A percentile compares a stretch with the other conserved stretches of the same genome.
These are phyloP conservation scores for Solanum sejunctum DNA, from an alignment of 257 asterid species.

Conservation along the genomic window DNA sequence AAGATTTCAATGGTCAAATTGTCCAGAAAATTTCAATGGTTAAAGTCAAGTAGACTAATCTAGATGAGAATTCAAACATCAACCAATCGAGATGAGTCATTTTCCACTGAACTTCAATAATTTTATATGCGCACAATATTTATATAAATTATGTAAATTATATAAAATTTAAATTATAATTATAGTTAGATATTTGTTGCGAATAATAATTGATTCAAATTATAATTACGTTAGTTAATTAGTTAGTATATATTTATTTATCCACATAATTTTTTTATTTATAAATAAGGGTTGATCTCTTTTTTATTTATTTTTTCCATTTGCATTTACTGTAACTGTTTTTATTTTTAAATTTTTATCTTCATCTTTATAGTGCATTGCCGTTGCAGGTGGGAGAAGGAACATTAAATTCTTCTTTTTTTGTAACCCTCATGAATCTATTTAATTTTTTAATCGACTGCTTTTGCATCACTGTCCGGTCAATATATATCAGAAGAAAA, in stretches of 20 bases:
- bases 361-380: neutral
- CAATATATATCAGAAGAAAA: too few relatives aligned
- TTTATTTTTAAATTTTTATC: neutral
- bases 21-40: neutral
- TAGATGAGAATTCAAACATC: neutral
- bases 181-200: too few relatives aligned
- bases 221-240: too few relatives aligned
- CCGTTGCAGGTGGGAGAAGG: conserved; percentile 7
- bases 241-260: too few relatives aligned
- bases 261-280: too few relatives aligned
- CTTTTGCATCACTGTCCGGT: neutral
- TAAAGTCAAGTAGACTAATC: neutral
- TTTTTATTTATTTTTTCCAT: neutral
- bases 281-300: too few relatives aligned
- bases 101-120: neutral
- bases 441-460: neutral
- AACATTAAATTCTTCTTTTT: neutral
- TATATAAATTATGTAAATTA: too few relatives aligned
- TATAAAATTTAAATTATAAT: too few relatives aligned
- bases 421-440: neutral
- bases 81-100: neutral
- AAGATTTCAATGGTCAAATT: too few relatives aligned
- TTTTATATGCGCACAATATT: too few relatives aligned
- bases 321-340: neutral
- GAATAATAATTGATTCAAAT: too few relatives aligned